Percentiles rank a stretch among this genome's conserved stretches.
Conservation (phyloP, 345 rosid genomes). For the Zanthoxylum bungeanum region DNA sequence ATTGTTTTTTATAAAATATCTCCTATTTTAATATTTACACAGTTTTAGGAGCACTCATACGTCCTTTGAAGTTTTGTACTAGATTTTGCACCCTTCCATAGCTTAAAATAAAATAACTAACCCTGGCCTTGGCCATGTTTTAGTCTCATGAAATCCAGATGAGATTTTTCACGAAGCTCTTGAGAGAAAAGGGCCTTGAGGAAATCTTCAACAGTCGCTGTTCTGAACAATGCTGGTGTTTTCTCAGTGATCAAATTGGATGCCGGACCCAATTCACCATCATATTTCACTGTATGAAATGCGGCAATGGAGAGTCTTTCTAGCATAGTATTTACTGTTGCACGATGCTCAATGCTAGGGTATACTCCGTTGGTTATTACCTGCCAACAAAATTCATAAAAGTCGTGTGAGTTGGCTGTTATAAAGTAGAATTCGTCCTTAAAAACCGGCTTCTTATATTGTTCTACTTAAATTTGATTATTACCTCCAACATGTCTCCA, state of each 20-base stretch:
- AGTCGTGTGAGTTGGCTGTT: background rate
- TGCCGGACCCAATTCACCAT: no score
- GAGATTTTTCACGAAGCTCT: constrained; percentile 35
- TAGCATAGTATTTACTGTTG: constrained; percentile 31
- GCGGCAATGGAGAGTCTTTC: constrained; percentile 48
- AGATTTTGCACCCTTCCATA: no score
- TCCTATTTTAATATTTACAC: no score
- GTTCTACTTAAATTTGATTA: no score
- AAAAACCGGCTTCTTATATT: no score
- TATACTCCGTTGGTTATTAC: constrained; percentile 45
- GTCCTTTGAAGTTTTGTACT: no score
- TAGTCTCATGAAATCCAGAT: constrained; percentile 36
- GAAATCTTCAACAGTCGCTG: constrained; percentile 30
- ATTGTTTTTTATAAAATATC: no score
- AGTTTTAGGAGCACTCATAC: no score
- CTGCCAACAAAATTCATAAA: constrained; percentile 7
- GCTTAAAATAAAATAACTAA: no score
- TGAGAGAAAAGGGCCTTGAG: constrained; percentile 37
- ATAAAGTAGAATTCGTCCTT: no score
- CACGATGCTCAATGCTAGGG: constrained; percentile 48
- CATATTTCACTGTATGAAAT: no score
- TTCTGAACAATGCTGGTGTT: constrained; percentile 31
- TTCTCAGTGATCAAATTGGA: no score
- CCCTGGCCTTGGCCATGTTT: background rate
- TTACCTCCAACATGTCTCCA: constrained; percentile 34